phyloP scores from a whole-genome alignment of 2,329 filamentous ascomycete genomes.

The Saccharata proteae region DNA sequence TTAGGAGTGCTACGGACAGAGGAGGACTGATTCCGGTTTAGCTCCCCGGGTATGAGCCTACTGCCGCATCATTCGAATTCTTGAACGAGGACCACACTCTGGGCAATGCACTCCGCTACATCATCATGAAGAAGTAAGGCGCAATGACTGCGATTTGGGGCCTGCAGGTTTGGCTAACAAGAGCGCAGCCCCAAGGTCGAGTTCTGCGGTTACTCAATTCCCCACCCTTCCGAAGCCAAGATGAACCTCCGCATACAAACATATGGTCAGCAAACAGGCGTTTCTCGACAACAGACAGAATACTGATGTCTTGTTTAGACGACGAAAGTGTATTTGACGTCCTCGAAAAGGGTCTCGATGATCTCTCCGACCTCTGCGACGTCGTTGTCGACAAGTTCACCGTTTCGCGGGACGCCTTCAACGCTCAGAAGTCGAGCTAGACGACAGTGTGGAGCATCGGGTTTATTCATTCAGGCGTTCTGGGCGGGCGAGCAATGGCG shows the following conservation, averaged over 20 bases:
- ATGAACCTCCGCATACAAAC: conserved; percentile 98
- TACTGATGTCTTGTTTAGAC: conserved; percentile 43
- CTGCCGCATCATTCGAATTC: conserved; percentile 90
- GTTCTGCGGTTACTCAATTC: conserved; percentile 96
- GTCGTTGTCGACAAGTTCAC: conserved; percentile 87
- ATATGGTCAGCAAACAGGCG: conserved; percentile 53
- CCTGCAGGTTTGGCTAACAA: background rate
- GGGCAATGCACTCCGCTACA: conserved; percentile 84
- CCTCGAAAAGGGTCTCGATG: conserved; percentile 77
- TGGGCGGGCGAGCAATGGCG: conserved; percentile 9
- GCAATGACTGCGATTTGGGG: background rate
- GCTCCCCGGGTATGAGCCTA: conserved; percentile 74
- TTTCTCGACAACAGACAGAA: background rate
- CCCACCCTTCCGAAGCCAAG: conserved; percentile 87
- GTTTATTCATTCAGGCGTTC: conserved; percentile 19
- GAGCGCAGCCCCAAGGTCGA: conserved; percentile 75
- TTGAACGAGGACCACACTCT: conserved; percentile 88
- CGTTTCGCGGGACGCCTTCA: conserved; percentile 51
- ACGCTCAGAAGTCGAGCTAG: conserved; percentile 14
- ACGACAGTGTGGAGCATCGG: too few species aligned
- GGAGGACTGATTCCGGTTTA: conserved; percentile 24
- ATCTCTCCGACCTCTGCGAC: conserved; percentile 85
- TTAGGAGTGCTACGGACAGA: background rate
- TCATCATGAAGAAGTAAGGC: conserved; percentile 95
- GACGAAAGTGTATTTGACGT: conserved; percentile 71